Evolutionary conservation across 2,329 filamentous ascomycete species (phyloP), one percentile per base, ranked within the genome.

Genomic region (Paraphoma sp.): DNA sequence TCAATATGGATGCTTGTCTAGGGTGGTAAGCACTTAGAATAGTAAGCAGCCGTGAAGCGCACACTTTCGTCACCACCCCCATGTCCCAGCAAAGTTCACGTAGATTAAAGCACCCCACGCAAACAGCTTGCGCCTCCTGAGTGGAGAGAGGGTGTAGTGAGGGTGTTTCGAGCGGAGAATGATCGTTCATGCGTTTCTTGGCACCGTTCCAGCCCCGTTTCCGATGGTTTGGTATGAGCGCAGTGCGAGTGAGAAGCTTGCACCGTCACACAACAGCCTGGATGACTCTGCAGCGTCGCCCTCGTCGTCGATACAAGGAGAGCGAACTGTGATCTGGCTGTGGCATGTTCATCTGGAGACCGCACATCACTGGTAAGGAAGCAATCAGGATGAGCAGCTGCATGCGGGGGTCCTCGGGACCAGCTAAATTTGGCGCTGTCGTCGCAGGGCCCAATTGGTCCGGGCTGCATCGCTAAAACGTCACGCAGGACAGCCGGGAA

Each of bases 171-270:
- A 64, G 56, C 51, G 47, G 62, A 54, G 56, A 64, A 57, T 54
- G 62, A 61, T 54, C 16, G 38, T 65, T 65, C 53, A 75, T 74
- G 70, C 69, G 50, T 45, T 38, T 10, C 62, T 65, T 69, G 61
- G 66, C 62, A 8, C 47, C 56, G 65, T 67, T 57, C 51, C 63
- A 68, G 58, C 46, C 47, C 56, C 61, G 64, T 70, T 71, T 71
- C 56, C 60, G 49, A 51, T 51, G 31, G 33, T n/a, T 43, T 40
- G 44, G 50, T 40, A 17, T 14, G 43, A 40, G 43, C 43, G 17
- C 18, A 29, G 31, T 42, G 17, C 14, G 44, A 41, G 36, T 46
- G n/a, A 17, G 29, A 43, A 36, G 51, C 10, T n/a, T 44, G 51
- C 38, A n/a, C 38, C 29, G 42, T 33, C 45, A 47, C 36, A 33